phyloP scores from a whole-genome alignment of 352 stramenopile genomes.

The Globisporangium emineosum region DNA sequence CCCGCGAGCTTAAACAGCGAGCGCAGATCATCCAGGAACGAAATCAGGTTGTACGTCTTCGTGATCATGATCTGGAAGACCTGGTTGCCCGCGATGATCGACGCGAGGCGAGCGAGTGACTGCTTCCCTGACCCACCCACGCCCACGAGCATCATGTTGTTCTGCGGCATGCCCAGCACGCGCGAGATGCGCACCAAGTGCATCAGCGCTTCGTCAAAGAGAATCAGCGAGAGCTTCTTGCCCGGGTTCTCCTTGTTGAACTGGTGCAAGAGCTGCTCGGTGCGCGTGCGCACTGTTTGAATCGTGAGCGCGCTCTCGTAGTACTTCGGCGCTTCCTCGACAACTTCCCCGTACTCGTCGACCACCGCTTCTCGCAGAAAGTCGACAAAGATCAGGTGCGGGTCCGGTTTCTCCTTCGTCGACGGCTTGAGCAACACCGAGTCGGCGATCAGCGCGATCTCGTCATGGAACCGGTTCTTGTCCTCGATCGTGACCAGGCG shows the following conservation, averaged over 20 bases:
- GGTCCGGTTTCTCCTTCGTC: slow-evolving; percentile 25
- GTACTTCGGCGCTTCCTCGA: slow-evolving; percentile 75
- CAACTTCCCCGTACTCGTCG: slow-evolving; percentile 80
- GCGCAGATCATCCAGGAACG: slow-evolving; percentile 87
- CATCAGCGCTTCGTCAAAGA: slow-evolving; percentile 89
- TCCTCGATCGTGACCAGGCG: slow-evolving; percentile 70
- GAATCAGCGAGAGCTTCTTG: slow-evolving; percentile 70
- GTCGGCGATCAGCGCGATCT: slow-evolving; percentile 47
- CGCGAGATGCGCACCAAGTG: slow-evolving; percentile 86
- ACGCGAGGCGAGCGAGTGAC: slow-evolving; percentile 71
- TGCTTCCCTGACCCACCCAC: slow-evolving; percentile 90
- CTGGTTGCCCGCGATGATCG: slow-evolving; percentile 71
- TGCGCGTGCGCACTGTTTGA: slow-evolving; percentile 38
- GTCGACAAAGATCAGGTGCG: slow-evolving; percentile 62
- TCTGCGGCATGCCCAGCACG: slow-evolving; percentile 75
- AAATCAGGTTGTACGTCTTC: slow-evolving; percentile 82
- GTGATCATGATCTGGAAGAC: slow-evolving; percentile 87
- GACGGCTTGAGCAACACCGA: slow-evolving; percentile 33
- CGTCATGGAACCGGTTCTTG: slow-evolving; percentile 61
- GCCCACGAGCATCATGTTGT: slow-evolving; percentile 90
- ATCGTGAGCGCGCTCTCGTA: slow-evolving; percentile 74
- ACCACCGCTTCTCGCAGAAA: slow-evolving; percentile 81
- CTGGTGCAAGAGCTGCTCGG: slow-evolving; percentile 59
- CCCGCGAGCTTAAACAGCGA: slow-evolving; percentile 82
- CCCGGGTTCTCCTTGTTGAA: slow-evolving; percentile 85